A percentile compares a stretch with the other conserved stretches of the same genome.
phyloP scores from a whole-genome alignment of 1,139 yeast genomes.

The Nadsonia commutata region DNA sequence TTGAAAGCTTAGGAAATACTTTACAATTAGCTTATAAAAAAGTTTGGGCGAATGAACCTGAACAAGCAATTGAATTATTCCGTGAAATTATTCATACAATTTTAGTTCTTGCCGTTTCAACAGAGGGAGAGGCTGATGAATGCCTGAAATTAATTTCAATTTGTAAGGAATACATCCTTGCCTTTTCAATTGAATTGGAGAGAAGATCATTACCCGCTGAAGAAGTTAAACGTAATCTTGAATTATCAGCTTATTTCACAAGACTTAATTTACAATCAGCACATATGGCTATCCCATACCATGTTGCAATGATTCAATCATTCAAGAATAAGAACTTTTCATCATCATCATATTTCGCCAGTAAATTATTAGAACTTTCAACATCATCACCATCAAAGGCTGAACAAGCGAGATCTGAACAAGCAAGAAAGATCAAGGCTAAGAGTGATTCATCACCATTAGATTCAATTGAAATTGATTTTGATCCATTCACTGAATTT shows the following conservation, averaged over 20 bases:
- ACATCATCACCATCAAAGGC: slow-evolving; percentile 19
- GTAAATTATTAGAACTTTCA: slow-evolving; percentile 61
- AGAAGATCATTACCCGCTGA: slow-evolving; percentile 72
- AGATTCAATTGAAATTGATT: slow-evolving; percentile 82
- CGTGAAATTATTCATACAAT: slow-evolving; percentile 66
- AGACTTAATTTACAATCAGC: slow-evolving; percentile 66
- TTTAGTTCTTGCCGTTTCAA: slow-evolving; percentile 55
- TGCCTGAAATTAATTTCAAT: slow-evolving; percentile 57
- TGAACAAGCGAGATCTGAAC: slow-evolving; percentile 47
- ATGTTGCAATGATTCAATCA: slow-evolving; percentile 89
- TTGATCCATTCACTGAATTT: slow-evolving; percentile 83
- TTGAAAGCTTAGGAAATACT: slow-evolving; percentile 37
- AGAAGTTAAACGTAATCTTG: slow-evolving; percentile 74
- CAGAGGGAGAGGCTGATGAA: slow-evolving; percentile 61
- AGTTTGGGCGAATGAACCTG: slow-evolving; percentile 73
- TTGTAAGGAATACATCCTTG: slow-evolving; percentile 84
- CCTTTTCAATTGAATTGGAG: slow-evolving; percentile 75
- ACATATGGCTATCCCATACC: slow-evolving; percentile 77
- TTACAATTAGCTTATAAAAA: slow-evolving; percentile 66
- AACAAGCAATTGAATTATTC: slow-evolving; percentile 65
- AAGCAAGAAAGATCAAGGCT: slow-evolving; percentile 68
- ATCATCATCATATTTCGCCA: slow-evolving; percentile 82
- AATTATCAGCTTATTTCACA: slow-evolving; percentile 91
- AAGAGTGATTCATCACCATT: slow-evolving; percentile 67
- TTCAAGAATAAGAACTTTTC: slow-evolving; percentile 79